Conservation (phyloP, 1,139 yeast species). For the Waltiozyma sp. region DNA sequence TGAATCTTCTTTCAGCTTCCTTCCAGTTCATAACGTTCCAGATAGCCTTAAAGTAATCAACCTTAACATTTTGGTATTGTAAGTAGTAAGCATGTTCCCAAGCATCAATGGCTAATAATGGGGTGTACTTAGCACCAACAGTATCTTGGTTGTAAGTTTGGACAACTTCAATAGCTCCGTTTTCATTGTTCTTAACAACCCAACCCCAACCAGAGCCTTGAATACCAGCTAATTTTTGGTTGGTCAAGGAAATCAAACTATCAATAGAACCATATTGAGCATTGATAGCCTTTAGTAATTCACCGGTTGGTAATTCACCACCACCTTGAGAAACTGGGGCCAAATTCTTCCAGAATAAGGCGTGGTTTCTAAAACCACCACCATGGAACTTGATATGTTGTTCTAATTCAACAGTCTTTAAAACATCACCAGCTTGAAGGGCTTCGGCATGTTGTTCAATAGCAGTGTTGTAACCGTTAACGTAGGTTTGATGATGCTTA, state of each 20-base stretch:
- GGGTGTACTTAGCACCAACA: constrained; percentile 60
- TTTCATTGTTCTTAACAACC: constrained; percentile 76
- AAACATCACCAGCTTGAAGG: constrained; percentile 48
- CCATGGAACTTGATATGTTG: constrained; percentile 87
- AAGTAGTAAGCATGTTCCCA: constrained; percentile 99
- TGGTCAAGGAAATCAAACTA: constrained; percentile 55
- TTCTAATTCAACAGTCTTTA: constrained; percentile 62
- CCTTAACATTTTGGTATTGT: constrained; percentile 92
- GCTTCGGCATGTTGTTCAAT: constrained; percentile 73
- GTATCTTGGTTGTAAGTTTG: constrained; percentile 90
- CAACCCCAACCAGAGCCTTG: constrained; percentile 99
- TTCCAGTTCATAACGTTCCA: constrained; percentile 97
- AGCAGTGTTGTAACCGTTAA: constrained; percentile 77
- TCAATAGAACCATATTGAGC: constrained; percentile 73
- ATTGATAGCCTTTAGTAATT: constrained; percentile 51
- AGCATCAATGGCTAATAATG: constrained; percentile 90
- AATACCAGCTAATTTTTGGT: constrained; percentile 76
- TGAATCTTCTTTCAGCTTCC: constrained; percentile 62
- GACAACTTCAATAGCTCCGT: constrained; percentile 74
- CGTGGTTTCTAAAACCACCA: constrained; percentile 87
- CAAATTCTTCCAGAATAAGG: constrained; percentile 83
- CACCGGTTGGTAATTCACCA: constrained; percentile 64
- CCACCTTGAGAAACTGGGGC: constrained; percentile 79
- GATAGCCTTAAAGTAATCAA: constrained; percentile 88
- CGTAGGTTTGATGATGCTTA: constrained; percentile 94